phyloP scores from a whole-genome alignment of 768 basidiomycete genomes.

The Suillus subaureus region DNA sequence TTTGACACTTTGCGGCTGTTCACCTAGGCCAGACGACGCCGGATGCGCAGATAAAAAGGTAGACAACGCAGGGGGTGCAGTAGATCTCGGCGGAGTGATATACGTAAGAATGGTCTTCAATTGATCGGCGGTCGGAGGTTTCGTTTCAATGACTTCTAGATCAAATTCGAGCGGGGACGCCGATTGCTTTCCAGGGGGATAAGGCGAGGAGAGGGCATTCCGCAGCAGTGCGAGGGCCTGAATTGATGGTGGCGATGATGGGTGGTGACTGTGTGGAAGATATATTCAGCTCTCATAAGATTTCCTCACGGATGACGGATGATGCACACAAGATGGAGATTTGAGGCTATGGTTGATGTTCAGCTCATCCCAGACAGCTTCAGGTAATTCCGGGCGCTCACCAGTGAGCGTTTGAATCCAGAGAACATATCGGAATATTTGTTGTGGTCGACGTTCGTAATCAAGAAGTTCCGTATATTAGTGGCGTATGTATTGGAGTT shows the following conservation, averaged over 20 bases:
- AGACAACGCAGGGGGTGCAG: slow-evolving; percentile 32
- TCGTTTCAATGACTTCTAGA: slow-evolving; percentile 69
- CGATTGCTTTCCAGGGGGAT: slow-evolving; percentile 51
- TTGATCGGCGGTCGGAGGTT: slow-evolving; percentile 68
- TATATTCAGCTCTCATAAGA: neutral
- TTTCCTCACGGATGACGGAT: slow-evolving; percentile 2
- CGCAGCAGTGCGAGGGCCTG: slow-evolving; percentile 63
- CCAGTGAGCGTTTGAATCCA: slow-evolving; percentile 38
- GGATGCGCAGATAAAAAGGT: slow-evolving; percentile 68
- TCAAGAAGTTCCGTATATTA: neutral
- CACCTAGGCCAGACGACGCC: slow-evolving; percentile 37
- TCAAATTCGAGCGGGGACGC: slow-evolving; percentile 65
- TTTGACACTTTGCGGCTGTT: slow-evolving; percentile 42
- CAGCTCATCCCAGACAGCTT: neutral
- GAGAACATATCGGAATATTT: slow-evolving; percentile 33
- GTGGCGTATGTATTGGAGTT: neutral
- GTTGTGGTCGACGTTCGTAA: neutral
- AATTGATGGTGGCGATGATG: slow-evolving; percentile 64
- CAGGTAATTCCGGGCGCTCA: slow-evolving; percentile 18
- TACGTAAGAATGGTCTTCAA: slow-evolving; percentile 67
- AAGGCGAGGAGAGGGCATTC: slow-evolving; percentile 59
- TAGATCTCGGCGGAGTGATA: slow-evolving; percentile 37
- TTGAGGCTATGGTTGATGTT: slow-evolving; percentile 43
- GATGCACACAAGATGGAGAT: slow-evolving; percentile 61
- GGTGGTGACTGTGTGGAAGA: slow-evolving; percentile 52